Evolutionary conservation across 2,329 filamentous ascomycete species (phyloP).

Genomic region (Diplodia sapinea): DNA sequence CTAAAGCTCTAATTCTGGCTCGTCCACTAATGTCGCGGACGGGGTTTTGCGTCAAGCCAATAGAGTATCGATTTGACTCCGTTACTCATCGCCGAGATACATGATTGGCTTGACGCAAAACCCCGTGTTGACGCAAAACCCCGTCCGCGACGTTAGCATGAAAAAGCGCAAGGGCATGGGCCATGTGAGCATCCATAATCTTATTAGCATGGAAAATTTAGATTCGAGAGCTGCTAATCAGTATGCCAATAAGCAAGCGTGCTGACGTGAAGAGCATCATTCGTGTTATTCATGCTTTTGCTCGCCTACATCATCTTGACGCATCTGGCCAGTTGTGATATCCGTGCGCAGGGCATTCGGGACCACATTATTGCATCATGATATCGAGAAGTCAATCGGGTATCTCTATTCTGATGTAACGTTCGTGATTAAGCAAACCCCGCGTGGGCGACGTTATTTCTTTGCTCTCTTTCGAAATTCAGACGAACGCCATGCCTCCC

Average conservation of each 20-base stretch:
- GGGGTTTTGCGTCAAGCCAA: no score
- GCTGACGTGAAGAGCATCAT: not conserved
- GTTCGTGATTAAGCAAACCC: slow-evolving; percentile 19
- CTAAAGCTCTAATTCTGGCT: not conserved
- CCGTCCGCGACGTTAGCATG: not conserved
- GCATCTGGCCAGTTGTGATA: not conserved
- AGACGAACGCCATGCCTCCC: not conserved
- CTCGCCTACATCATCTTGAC: not conserved
- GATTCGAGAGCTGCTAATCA: not conserved
- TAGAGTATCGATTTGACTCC: no score
- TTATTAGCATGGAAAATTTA: not conserved
- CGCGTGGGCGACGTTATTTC: slow-evolving; percentile 26
- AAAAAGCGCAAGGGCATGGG: not conserved
- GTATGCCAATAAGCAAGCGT: not conserved
- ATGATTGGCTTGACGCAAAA: no score
- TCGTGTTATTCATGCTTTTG: not conserved
- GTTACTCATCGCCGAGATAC: no score
- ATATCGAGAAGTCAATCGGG: slow-evolving; percentile 3
- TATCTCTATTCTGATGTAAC: slow-evolving; percentile 1
- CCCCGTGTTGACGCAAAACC: no score
- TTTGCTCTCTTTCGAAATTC: slow-evolving; percentile 18
- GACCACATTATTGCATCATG: not conserved
- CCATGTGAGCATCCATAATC: not conserved
- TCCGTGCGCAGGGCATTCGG: not conserved
- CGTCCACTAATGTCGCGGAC: not conserved